Conservation (phyloP, 2,329 filamentous ascomycete genomes). For the Cytospora chrysosperma region DNA sequence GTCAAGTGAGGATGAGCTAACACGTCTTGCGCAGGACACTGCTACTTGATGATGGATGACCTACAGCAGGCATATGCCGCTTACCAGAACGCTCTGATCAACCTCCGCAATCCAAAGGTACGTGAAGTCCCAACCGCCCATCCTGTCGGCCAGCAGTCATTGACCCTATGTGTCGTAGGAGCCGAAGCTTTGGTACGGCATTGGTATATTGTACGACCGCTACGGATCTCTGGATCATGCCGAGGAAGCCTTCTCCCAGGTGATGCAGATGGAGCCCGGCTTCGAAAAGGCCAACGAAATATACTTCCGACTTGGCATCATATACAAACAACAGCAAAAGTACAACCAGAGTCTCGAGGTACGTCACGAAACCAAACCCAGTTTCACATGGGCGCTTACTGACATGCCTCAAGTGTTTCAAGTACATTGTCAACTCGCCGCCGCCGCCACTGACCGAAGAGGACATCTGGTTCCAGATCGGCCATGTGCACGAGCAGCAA, state of each 20-base stretch:
- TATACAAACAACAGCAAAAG: slow-evolving; percentile 98
- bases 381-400: slow-evolving; percentile 27
- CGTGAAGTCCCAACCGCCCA: slow-evolving; percentile 28
- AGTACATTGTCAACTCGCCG: slow-evolving; percentile 92
- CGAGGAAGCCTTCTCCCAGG: slow-evolving; percentile 96
- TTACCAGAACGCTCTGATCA: slow-evolving; percentile 92
- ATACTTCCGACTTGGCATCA: slow-evolving; percentile 98
- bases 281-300: slow-evolving; percentile 99
- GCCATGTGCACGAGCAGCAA: slow-evolving; percentile 97
- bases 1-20: slow-evolving; percentile 27
- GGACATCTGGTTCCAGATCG: slow-evolving; percentile 99
- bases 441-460: slow-evolving; percentile 92
- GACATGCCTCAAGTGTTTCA: slow-evolving; percentile 72
- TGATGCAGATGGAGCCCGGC: slow-evolving; percentile 97
- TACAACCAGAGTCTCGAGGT: slow-evolving; percentile 91
- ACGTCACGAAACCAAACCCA: slow-evolving; percentile 33
- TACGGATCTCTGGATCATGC: slow-evolving; percentile 97
- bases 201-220: slow-evolving; percentile 93
- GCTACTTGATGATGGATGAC: slow-evolving; percentile 98
- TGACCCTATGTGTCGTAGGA: slow-evolving; percentile 54
- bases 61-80: slow-evolving; percentile 94
- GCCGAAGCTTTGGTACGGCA: slow-evolving; percentile 97
- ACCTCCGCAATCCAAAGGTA: slow-evolving; percentile 90
- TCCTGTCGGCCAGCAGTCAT: slow-evolving; percentile 1
- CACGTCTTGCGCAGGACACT: slow-evolving; percentile 67